These are phyloP conservation scores for Theobroma cacao DNA, from an alignment of 345 rosid species.

Conservation along the genomic window DNA sequence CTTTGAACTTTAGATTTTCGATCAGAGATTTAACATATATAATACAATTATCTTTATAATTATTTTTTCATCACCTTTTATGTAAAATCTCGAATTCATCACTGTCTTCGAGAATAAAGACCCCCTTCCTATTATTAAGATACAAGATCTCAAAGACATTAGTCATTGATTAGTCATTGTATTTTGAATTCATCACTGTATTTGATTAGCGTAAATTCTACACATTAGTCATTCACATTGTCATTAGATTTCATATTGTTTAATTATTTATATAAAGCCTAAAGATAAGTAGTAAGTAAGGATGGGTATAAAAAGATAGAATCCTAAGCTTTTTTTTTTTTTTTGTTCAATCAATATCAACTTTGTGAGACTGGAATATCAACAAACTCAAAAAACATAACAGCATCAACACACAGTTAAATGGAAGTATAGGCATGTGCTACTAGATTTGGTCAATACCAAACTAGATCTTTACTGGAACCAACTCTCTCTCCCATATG, in stretches of 20 bases:
- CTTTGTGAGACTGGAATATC: background rate
- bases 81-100: no score
- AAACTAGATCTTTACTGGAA: background rate
- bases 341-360: background rate
- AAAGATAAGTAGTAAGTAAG: background rate
- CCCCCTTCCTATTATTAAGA: no score
- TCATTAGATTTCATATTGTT: background rate
- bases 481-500: slow-evolving; percentile 8
- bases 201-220: no score
- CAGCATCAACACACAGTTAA: background rate
- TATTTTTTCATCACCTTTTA: no score
- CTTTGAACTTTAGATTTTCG: no score
- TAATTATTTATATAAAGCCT: background rate
- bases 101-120: no score
- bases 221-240: background rate
- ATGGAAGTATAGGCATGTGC: background rate
- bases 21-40: no score
- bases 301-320: background rate
- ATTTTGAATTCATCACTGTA: no score
- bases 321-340: background rate
- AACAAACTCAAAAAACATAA: background rate
- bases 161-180: no score
- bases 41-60: no score
- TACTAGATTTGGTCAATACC: slow-evolving; percentile 2
- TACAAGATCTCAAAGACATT: no score